phyloP scores from a whole-genome alignment of 2,329 filamentous ascomycete genomes.

The Alternaria brassicicola region DNA sequence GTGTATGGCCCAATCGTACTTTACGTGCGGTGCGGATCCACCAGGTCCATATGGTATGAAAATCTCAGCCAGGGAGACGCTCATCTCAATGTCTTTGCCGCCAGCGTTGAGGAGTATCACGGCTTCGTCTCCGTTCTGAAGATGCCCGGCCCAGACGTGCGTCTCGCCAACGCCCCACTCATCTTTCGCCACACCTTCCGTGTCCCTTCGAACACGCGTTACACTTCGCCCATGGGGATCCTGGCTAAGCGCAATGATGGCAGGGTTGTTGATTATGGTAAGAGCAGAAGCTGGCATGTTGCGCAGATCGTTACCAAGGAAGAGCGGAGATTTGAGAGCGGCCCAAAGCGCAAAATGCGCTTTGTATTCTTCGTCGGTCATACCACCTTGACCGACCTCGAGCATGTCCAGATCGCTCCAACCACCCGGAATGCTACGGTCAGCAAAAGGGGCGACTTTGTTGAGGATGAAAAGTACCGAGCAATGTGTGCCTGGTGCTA shows the following conservation, averaged over 20 bases:
- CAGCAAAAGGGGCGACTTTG: slow-evolving; percentile 36
- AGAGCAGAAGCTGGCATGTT: slow-evolving; percentile 50
- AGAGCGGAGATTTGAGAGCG: slow-evolving; percentile 50
- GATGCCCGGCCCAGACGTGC: slow-evolving; percentile 31
- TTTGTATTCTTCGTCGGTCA: slow-evolving; percentile 44
- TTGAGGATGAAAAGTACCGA: slow-evolving; percentile 39
- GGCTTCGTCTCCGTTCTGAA: slow-evolving; percentile 29
- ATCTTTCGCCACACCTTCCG: slow-evolving; percentile 25
- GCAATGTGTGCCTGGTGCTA: slow-evolving; percentile 37
- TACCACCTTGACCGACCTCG: slow-evolving; percentile 38
- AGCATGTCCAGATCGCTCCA: slow-evolving; percentile 44
- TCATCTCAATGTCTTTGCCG: slow-evolving; percentile 27
- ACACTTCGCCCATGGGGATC: slow-evolving; percentile 32
- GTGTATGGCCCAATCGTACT: slow-evolving; percentile 32
- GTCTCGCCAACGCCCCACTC: slow-evolving; percentile 34
- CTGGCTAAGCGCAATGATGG: slow-evolving; percentile 36
- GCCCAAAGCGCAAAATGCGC: slow-evolving; percentile 52
- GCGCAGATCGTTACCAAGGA: slow-evolving; percentile 53
- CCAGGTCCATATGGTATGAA: slow-evolving; percentile 33
- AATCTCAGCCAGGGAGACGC: slow-evolving; percentile 29
- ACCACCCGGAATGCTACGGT: slow-evolving; percentile 36
- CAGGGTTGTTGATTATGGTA: slow-evolving; percentile 48
- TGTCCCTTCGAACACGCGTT: slow-evolving; percentile 29
- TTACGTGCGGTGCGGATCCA: slow-evolving; percentile 30
- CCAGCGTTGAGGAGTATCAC: slow-evolving; percentile 32